Evolutionary conservation across 441 rosid species (phyloP).

Genomic region (Mallotus repandus): DNA sequence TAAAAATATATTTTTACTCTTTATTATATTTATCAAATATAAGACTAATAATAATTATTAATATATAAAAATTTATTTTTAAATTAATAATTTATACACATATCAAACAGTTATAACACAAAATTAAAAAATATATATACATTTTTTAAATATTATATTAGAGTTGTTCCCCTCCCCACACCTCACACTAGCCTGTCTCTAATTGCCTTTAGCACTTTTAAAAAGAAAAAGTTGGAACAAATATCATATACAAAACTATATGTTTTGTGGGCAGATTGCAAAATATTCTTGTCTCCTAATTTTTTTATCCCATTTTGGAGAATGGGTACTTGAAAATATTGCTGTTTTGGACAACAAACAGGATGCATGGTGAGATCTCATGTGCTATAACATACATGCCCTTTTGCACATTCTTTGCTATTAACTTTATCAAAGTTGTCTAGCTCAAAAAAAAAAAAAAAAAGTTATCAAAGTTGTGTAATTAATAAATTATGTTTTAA

Average conservation of each 20-base stretch:
- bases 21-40: no score
- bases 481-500: neutral
- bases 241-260: neutral
- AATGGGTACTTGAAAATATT: no score
- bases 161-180: slow-evolving; percentile 3
- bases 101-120: no score
- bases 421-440: neutral
- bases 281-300: neutral
- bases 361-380: neutral
- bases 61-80: no score
- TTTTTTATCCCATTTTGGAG: neutral
- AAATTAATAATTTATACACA: no score
- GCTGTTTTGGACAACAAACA: neutral
- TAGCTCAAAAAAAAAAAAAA: no score
- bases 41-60: no score
- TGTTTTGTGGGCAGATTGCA: neutral
- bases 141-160: neutral
- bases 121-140: no score
- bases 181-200: slow-evolving; percentile 6
- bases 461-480: neutral
- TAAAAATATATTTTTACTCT: no score
- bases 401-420: neutral
- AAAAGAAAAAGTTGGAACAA: no score
- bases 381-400: neutral
- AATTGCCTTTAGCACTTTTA: slow-evolving; percentile 6